Evolutionary conservation across 345 rosid genomes (phyloP), one percentile per base, ranked within the genome.

Genomic region (Eucalyptus pauciflora): DNA sequence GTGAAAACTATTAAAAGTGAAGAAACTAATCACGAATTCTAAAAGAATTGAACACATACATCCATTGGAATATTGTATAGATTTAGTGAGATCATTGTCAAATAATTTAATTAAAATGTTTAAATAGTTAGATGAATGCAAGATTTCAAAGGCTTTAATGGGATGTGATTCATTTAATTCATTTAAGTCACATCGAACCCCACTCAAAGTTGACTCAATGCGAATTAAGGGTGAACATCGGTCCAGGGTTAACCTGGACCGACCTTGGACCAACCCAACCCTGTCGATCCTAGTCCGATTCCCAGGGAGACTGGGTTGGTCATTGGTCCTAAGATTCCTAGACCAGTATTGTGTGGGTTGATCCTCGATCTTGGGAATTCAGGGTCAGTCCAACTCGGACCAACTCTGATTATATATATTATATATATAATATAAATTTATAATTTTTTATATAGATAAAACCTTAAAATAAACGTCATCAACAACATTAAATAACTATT

Each of bases 251-350:
- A 52, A 52, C 4, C 56, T 17, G 1, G 17, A 51, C 22, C 9
- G 0, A 51, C 22, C 56, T 2, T 51, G 0, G 9, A 51, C 2
- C 3, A 2, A 4, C 24, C 4, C 2, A 3, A 51, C 4, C 24
- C 2, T 52, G 0, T 18, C 2, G 10, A 4, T 52, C 22, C 4
- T 17, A 52, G 24, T 52, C 2, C 0, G 1, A 4, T 52, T 52
- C 2, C 1, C 4, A 17, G 7, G 22, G 2, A 18, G 8, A 52
- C 0, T 52, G 1, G 2, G 20, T 52, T 0, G 0, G 0, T 52
- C 2, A 3, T 52, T 52, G 24, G 4, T 18, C 10, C 8, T 52
- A 52, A 52, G 24, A 52, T 52, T 52, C 4, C 2, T 52, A 0
- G 0, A 52, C 4, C 2, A 51, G 1, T 1, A 51, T 2, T 17